These are phyloP conservation scores for Chalara sp. DNA, from an alignment of 2,329 filamentous ascomycete species.

Conservation along the genomic window DNA sequence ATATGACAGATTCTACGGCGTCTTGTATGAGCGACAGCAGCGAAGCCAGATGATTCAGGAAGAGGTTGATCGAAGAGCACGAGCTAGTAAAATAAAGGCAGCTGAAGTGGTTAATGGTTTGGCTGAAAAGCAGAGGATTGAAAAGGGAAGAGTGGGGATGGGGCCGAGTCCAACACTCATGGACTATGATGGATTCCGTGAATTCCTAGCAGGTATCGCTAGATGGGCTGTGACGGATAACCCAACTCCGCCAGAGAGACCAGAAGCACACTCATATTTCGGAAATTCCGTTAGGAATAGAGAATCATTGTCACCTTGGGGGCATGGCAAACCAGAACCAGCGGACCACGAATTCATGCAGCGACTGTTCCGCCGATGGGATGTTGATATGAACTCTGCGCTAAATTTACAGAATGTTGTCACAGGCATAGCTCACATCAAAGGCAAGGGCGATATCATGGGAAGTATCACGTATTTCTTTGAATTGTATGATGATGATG, in stretches of 20 bases:
- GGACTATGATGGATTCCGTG: constrained; percentile 94
- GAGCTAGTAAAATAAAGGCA: constrained; percentile 51
- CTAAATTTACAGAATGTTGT: constrained; percentile 89
- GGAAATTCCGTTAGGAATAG: constrained; percentile 43
- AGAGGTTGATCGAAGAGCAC: constrained; percentile 60
- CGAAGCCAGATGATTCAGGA: constrained; percentile 71
- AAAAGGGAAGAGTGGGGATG: constrained; percentile 80
- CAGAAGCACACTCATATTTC: constrained; percentile 53
- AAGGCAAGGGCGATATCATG: constrained; percentile 94
- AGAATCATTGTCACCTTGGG: constrained; percentile 41
- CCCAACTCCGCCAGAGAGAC: constrained; percentile 50
- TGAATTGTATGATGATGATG: constrained; percentile 89
- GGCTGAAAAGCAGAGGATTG: constrained; percentile 47
- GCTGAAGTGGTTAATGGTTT: constrained; percentile 36
- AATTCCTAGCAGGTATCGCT: constrained; percentile 83
- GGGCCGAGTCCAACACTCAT: constrained; percentile 87
- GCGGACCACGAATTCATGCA: constrained; percentile 93
- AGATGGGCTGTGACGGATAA: constrained; percentile 93
- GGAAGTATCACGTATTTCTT: constrained; percentile 97
- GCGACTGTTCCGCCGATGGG: constrained; percentile 83
- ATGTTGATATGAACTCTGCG: constrained; percentile 67
- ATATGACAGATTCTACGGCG: constrained; percentile 90
- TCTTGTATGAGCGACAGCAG: constrained; percentile 88
- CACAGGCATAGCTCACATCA: constrained; percentile 81
- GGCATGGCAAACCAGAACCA: constrained; percentile 55